Conservation (phyloP, 2,329 filamentous ascomycete genomes). For the Lasiodiplodia gonubiensis region DNA sequence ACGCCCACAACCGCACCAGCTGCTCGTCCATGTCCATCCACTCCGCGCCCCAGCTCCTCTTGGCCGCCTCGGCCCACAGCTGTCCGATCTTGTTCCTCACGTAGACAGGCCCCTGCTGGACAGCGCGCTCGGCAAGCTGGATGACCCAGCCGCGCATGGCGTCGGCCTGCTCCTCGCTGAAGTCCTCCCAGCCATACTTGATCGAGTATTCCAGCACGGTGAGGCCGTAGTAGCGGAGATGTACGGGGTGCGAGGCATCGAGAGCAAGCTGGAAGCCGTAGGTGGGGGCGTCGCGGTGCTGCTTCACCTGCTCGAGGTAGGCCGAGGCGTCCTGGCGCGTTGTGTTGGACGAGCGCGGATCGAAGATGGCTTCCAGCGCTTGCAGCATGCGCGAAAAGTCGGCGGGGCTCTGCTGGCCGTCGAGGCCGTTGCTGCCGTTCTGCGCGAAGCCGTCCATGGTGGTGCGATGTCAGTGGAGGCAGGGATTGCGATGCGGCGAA, state of each 20-base stretch:
- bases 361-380: slow-evolving; percentile 87
- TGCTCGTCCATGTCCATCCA: slow-evolving; percentile 95
- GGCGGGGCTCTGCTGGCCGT: slow-evolving; percentile 28
- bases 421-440: slow-evolving; percentile 33
- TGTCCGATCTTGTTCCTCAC: slow-evolving; percentile 92
- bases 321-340: slow-evolving; percentile 80
- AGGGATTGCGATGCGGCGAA: slow-evolving; percentile 17
- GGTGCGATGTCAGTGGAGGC: neutral
- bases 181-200: slow-evolving; percentile 80
- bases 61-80: slow-evolving; percentile 93
- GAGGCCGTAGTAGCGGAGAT: slow-evolving; percentile 91
- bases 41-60: slow-evolving; percentile 87
- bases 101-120: slow-evolving; percentile 76
- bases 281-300: slow-evolving; percentile 76
- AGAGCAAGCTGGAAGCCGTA: slow-evolving; percentile 84
- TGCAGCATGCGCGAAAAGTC: slow-evolving; percentile 73
- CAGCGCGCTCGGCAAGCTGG: slow-evolving; percentile 74
- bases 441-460: slow-evolving; percentile 23
- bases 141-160: slow-evolving; percentile 78
- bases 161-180: slow-evolving; percentile 69
- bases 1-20: slow-evolving; percentile 79
- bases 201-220: slow-evolving; percentile 90
- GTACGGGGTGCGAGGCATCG: slow-evolving; percentile 74
- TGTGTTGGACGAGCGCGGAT: slow-evolving; percentile 78
- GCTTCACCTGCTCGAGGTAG: slow-evolving; percentile 87